Base-by-base conservation (phyloP, 176 grass and related monocot genomes). In the Musa troglodytarum region DNA sequence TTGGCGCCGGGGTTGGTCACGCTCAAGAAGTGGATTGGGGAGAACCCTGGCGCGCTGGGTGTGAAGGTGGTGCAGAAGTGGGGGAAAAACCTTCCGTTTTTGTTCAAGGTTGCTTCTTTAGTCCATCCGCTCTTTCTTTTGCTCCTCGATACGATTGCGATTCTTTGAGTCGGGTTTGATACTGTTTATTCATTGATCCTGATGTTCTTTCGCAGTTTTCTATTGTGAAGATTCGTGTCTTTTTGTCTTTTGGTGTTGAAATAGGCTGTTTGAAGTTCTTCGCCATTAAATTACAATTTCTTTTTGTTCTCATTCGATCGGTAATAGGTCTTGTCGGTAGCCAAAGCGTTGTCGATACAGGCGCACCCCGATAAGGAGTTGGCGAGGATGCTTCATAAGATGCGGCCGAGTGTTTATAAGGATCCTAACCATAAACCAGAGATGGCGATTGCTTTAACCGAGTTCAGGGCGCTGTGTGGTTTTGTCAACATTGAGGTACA, bases 371-470 rank as follows among this genome's bases (percentile, higher is more conserved):
- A 94, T 83, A 99, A 99, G 85, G 63, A 82, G 2, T 85, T 94
- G 63, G 95, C 95, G 21, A 79, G 82, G 84, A 23, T 81, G 63
- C 86, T 98, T 34, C 90, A 98, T 77, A 81, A 54, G 19, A 76
- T 78, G 85, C 85, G 86, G 11, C 90, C 95, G 2, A 85, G 72
- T 73, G 80, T 84, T 9, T 99, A 99, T 80, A 86, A 81, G 78
- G 95, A 99, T 79, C 76, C 54, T 54, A 99, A 94, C 76, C 90
- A 99, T 78, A 99, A 99, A 81, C 95, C 95, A 9, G 95, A 99
- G 74, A 91, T 99, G 95, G 90, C 95, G 52, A 88, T 99, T 76
- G 95, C 90, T 70, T 15, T 99, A 80, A 94, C 95, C 0, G 88
- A 99, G 54, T 99, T 99, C 85, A 92, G 82, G 62, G 90, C 88